A percentile compares a stretch with the other conserved stretches of the same genome.
Evolutionary conservation across 805 yeast species (phyloP).

Genomic region (Monosporozyma siamensis): DNA sequence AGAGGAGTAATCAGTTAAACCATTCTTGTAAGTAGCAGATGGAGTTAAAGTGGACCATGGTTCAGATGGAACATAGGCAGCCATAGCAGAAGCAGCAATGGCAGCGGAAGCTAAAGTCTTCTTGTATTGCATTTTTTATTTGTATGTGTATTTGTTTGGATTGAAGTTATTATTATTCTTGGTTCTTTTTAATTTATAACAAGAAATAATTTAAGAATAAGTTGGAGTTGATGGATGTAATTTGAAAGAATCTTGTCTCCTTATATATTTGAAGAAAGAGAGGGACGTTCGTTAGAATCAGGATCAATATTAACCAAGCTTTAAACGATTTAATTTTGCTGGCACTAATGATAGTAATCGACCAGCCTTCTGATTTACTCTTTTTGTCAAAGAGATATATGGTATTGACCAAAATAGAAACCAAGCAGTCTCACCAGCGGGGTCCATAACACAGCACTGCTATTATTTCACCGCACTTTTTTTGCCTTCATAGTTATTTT

Average conservation of each 20-base stretch:
- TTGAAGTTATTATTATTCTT: constrained; percentile 5
- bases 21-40: constrained; percentile 31
- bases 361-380: background rate
- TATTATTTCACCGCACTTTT: too few relatives aligned
- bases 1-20: constrained; percentile 26
- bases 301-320: background rate
- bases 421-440: too few relatives aligned
- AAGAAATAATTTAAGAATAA: background rate
- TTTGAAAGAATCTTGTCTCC: background rate
- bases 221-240: background rate
- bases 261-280: background rate
- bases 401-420: too few relatives aligned
- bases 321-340: background rate
- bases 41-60: constrained; percentile 39
- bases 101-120: constrained; percentile 26
- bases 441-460: too few relatives aligned
- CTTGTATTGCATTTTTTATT: constrained; percentile 20
- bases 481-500: too few relatives aligned
- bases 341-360: too few relatives aligned
- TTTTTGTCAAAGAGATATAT: too few relatives aligned
- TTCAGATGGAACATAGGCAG: constrained; percentile 25
- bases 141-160: constrained; percentile 1
- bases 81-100: constrained; percentile 22
- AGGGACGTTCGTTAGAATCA: too few relatives aligned
- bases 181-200: constrained; percentile 4